These are phyloP conservation scores for Paraphoma sp. DNA, from an alignment of 2,329 filamentous ascomycete species.

Conservation along the genomic window DNA sequence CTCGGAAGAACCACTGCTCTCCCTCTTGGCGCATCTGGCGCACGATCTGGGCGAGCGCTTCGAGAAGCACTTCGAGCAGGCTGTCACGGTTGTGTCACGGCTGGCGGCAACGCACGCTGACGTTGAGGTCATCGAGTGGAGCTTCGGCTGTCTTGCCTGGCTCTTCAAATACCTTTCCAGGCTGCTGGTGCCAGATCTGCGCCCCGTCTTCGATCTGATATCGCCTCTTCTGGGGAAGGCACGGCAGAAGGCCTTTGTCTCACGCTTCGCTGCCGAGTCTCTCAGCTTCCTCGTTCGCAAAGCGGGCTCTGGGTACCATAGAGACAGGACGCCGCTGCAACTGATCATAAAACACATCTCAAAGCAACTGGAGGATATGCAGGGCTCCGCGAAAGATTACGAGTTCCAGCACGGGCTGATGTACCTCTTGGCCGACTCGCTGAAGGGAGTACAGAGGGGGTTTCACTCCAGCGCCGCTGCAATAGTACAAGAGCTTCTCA, in stretches of 20 bases:
- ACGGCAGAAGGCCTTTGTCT: conserved; percentile 83
- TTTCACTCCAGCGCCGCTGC: conserved; percentile 64
- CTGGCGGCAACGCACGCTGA: conserved; percentile 80
- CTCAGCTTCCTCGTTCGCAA: conserved; percentile 94
- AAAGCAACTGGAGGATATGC: conserved; percentile 66
- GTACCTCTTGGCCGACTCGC: conserved; percentile 87
- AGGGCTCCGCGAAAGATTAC: conserved; percentile 63
- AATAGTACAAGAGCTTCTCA: conserved; percentile 60
- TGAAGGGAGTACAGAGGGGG: conserved; percentile 66
- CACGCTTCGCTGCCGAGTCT: conserved; percentile 91
- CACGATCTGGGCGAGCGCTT: conserved; percentile 88
- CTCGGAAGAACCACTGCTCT: conserved; percentile 83
- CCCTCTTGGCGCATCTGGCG: conserved; percentile 91
- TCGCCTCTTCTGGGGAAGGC: conserved; percentile 83
- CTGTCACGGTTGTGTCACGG: conserved; percentile 76
- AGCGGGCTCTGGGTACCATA: conserved; percentile 77
- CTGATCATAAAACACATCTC: conserved; percentile 76
- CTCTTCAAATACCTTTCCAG: conserved; percentile 96
- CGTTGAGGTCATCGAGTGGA: conserved; percentile 95
- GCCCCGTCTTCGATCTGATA: conserved; percentile 84
- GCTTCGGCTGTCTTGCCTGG: conserved; percentile 91
- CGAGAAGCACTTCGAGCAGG: conserved; percentile 82
- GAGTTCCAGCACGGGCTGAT: conserved; percentile 88
- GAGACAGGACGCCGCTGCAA: conserved; percentile 72
- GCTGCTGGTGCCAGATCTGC: conserved; percentile 82